Conservation (phyloP, 345 rosid species). For the Eucalyptus victrix region DNA sequence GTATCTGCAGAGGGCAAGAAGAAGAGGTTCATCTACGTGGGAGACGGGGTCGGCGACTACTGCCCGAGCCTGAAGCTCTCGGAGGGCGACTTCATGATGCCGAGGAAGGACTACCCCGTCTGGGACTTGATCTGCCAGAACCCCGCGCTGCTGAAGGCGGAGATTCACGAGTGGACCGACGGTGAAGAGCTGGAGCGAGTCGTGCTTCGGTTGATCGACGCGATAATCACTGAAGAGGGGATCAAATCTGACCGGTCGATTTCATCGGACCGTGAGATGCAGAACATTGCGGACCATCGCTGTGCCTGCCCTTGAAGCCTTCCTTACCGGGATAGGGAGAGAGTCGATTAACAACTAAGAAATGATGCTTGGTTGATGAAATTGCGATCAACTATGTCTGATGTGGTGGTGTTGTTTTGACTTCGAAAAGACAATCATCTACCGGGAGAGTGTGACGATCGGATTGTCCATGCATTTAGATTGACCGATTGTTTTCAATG, state of each 20-base stretch:
- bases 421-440: no score
- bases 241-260: not conserved
- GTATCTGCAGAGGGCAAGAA: slow-evolving; percentile 28
- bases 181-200: slow-evolving; percentile 46
- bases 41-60: slow-evolving; percentile 83
- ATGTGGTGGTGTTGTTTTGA: no score
- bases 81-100: slow-evolving; percentile 49
- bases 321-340: not conserved
- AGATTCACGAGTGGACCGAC: slow-evolving; percentile 62
- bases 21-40: slow-evolving; percentile 53
- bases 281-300: slow-evolving; percentile 1
- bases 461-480: no score
- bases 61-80: slow-evolving; percentile 69
- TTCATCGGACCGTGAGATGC: slow-evolving; percentile 35
- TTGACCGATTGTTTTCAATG: not conserved
- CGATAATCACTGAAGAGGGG: not conserved
- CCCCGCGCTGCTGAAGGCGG: slow-evolving; percentile 35
- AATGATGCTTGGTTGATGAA: no score
- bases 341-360: no score
- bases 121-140: slow-evolving; percentile 61
- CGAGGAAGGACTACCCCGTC: slow-evolving; percentile 68
- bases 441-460: no score
- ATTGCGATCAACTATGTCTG: no score
- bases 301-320: slow-evolving; percentile 11
- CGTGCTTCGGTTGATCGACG: slow-evolving; percentile 19